These are phyloP conservation scores for Colletotrichum limetticola DNA, from an alignment of 2,329 filamentous ascomycete species.

Conservation along the genomic window DNA sequence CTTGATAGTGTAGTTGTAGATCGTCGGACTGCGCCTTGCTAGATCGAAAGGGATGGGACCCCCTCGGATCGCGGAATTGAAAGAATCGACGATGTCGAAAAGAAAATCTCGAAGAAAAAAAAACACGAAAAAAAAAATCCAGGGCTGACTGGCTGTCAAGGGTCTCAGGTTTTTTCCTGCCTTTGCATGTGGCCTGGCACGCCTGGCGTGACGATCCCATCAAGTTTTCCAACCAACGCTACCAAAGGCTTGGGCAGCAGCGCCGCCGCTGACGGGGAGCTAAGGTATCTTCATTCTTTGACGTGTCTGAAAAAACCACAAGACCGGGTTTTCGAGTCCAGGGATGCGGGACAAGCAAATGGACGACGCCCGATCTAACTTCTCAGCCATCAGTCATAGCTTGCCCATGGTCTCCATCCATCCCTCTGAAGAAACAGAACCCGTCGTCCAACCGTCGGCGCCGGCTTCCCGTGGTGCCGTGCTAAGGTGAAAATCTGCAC, in stretches of 20 bases:
- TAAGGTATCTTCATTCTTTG: background rate
- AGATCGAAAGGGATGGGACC: constrained; percentile 11
- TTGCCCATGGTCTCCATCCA: background rate
- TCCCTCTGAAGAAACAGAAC: background rate
- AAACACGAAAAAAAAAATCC: background rate
- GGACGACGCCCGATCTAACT: constrained; percentile 1
- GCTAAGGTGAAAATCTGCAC: background rate
- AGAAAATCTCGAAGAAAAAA: background rate
- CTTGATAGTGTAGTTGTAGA: constrained; percentile 3
- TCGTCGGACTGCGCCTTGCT: constrained; percentile 8
- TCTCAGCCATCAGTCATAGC: background rate
- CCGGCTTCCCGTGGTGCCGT: background rate
- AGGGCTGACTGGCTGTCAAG: background rate
- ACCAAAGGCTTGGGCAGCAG: constrained; percentile 17
- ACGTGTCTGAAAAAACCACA: constrained; percentile 6
- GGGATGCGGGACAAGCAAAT: background rate
- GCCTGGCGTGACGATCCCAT: constrained; percentile 10
- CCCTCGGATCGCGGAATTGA: background rate
- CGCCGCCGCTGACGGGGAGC: constrained; percentile 23
- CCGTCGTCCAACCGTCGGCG: background rate
- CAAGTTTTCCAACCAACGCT: background rate
- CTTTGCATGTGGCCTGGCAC: background rate
- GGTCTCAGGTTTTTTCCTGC: constrained; percentile 2
- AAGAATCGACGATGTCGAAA: background rate
- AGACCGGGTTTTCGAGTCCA: background rate